A percentile compares a stretch with the other conserved stretches of the same genome.
phyloP scores from a whole-genome alignment of 352 stramenopile species.

The Lagenidium giganteum region DNA sequence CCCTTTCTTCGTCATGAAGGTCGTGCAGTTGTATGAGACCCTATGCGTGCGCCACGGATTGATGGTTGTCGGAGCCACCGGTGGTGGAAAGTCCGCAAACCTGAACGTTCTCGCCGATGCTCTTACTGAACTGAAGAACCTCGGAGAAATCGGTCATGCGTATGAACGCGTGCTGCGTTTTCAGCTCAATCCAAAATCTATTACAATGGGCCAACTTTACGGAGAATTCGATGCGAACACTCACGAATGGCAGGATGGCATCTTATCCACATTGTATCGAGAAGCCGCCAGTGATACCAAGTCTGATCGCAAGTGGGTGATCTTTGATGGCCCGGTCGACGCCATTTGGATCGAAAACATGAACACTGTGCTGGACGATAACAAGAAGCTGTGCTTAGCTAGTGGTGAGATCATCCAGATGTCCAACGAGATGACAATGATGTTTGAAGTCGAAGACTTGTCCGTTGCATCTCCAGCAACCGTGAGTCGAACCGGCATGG shows the following conservation, averaged over 20 bases:
- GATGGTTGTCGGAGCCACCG: slow-evolving; percentile 91
- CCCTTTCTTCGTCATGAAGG: slow-evolving; percentile 89
- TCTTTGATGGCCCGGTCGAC: slow-evolving; percentile 93
- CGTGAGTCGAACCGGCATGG: slow-evolving; percentile 90
- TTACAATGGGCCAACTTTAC: slow-evolving; percentile 93
- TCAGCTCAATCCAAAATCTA: slow-evolving; percentile 91
- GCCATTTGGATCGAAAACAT: slow-evolving; percentile 97
- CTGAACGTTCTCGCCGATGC: slow-evolving; percentile 77
- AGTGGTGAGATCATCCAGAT: slow-evolving; percentile 93
- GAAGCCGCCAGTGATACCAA: slow-evolving; percentile 80
- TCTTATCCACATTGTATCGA: slow-evolving; percentile 83
- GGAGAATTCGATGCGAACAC: slow-evolving; percentile 92
- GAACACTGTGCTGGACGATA: slow-evolving; percentile 95
- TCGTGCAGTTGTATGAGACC: slow-evolving; percentile 93
- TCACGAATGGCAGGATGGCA: slow-evolving; percentile 91
- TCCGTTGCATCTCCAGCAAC: slow-evolving; percentile 90
- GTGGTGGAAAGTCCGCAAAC: slow-evolving; percentile 86
- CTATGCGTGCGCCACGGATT: slow-evolving; percentile 90
- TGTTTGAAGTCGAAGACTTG: slow-evolving; percentile 94
- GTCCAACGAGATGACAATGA: slow-evolving; percentile 93
- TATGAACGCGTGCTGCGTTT: slow-evolving; percentile 83
- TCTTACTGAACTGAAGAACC: slow-evolving; percentile 71
- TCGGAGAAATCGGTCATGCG: slow-evolving; percentile 48
- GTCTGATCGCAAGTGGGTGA: slow-evolving; percentile 89
- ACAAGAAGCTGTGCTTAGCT: slow-evolving; percentile 92